Evolutionary conservation across 257 asterid genomes (phyloP), one percentile per base, ranked within the genome.

Genomic region (Osmanthus fragrans): DNA sequence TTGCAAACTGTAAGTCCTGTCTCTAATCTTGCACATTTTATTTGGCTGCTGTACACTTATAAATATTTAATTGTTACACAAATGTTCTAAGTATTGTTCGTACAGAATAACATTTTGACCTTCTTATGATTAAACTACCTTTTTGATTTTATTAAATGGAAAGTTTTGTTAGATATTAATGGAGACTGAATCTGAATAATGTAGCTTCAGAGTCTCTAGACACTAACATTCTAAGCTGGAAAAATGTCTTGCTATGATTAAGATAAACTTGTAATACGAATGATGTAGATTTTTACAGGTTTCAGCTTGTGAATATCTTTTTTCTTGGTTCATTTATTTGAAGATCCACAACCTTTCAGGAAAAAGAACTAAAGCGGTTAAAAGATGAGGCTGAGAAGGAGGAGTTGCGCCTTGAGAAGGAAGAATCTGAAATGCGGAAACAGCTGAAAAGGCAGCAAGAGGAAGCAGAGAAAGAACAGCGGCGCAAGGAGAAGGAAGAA

Each of bases 401-500:
- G 82, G 89, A 79, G 77, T 88, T 83, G 80, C 86, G 92, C 42
- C 89, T 85, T 36, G 96, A 92, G 88, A 94, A 84, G 82, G 96
- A 90, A 86, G 96, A 94, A 87, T 78, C 83, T 72, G 94, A 88
- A 73, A 86, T 81, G 80, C 91, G 81, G 85, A 93, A 91, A 76
- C 92, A 85, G 80, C 77, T 89, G 54, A 93, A 87, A 83, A 92
- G 68, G 84, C 89, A 89, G 77, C 96, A 87, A 83, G 97, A 92
- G 79, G 97, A 90, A 85, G 85, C 86, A 54, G 94, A 88, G 84
- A 96, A 87, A 81, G 93, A 84, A 42, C 89, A 87, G 76, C 86
- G 84, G 12, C 98, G 97, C 64, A 90, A 85, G 87, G 97, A 92
- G 79, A 96, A 88, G 85, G 97, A 96, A 89, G 98, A 89, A 79